Conservation (phyloP, 2,329 filamentous ascomycete genomes). For the Thelonectria rubi region DNA sequence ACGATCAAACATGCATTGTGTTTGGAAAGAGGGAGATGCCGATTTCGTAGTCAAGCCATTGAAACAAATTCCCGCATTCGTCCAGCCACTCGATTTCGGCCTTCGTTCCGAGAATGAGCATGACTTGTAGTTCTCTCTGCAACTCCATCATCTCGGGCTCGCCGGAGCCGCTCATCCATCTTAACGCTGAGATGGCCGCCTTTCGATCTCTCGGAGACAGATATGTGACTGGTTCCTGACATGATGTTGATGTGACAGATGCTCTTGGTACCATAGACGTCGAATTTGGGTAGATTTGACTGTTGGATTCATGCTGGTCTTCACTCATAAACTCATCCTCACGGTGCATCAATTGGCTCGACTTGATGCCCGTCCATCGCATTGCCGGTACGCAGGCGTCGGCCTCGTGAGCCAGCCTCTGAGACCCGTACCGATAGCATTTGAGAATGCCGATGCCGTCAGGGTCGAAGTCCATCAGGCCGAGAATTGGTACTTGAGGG, state of each 20-base stretch:
- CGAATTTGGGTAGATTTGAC: slow-evolving; percentile 23
- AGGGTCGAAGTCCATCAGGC: slow-evolving; percentile 78
- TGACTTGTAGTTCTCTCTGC: slow-evolving; percentile 70
- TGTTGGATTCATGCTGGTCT: background rate
- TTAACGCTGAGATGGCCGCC: slow-evolving; percentile 64
- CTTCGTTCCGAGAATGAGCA: slow-evolving; percentile 79
- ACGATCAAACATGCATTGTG: background rate
- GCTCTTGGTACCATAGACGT: background rate
- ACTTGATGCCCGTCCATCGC: slow-evolving; percentile 71
- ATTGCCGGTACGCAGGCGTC: slow-evolving; percentile 60
- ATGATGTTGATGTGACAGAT: slow-evolving; percentile 41
- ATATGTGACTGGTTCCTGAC: slow-evolving; percentile 43
- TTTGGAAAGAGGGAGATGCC: slow-evolving; percentile 13
- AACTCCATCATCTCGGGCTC: slow-evolving; percentile 51
- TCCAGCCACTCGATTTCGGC: slow-evolving; percentile 80
- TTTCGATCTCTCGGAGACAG: slow-evolving; percentile 67
- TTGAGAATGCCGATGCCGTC: slow-evolving; percentile 78
- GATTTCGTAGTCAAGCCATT: slow-evolving; percentile 60
- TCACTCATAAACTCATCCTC: background rate
- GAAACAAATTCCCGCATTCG: slow-evolving; percentile 57
- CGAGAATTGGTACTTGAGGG: slow-evolving; percentile 65
- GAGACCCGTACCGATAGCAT: slow-evolving; percentile 78
- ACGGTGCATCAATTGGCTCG: slow-evolving; percentile 49
- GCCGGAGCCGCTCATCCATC: slow-evolving; percentile 43
- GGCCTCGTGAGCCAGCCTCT: slow-evolving; percentile 67